Base-by-base conservation (phyloP, 805 yeast species). In the Starmerella powellii region DNA sequence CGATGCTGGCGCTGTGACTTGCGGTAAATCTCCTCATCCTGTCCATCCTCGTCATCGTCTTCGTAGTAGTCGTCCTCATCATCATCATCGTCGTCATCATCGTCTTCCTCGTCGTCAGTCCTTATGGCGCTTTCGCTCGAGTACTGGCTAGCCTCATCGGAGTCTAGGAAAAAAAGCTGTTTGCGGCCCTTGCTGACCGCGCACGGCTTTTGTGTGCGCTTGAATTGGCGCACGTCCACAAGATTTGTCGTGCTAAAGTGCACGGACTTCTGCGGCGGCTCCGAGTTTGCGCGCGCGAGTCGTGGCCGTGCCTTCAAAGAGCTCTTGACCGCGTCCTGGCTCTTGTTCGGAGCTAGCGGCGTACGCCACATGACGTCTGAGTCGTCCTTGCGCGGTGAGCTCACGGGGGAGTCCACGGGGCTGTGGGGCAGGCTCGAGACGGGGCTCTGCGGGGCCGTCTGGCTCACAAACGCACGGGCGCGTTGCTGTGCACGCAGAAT, bases 251-350 rank as follows among this genome's bases (percentile, higher is more conserved):
- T 69, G 37, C 82, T 85, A 57, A 85, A 85, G 64, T 84, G 95
- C 6, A 85, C 95, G 71, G 71, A 2, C 76, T 72, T 16, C 62
- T 64, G 57, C 48, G 63, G 57, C 10, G 70, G 68, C 53, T 61
- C 56, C 19, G 61, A 53, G 36, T 54, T 48, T 35, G 63, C 58
- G 18, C 64, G 59, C 29, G 53, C 59, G n/a, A 65, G 58, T 10
- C 67, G 53, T 16, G 60, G 58, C 8, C 49, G 40, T 21, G 51
- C 46, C 55, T 78, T 80, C 42, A 84, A 65, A 12, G 83, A 78
- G 2, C 87, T 74, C 56, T 82, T 82, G 34, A 84, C 80, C 34
- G 81, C 64, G 56, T 85, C 95, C n/a, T 94, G 95, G 1, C 85
- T 74, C 59, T 86, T 86, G 59, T 86, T 87, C 37, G 93, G 75